Evolutionary conservation across 1,284 basidiomycete genomes (phyloP).

Genomic region (Somion occarium): DNA sequence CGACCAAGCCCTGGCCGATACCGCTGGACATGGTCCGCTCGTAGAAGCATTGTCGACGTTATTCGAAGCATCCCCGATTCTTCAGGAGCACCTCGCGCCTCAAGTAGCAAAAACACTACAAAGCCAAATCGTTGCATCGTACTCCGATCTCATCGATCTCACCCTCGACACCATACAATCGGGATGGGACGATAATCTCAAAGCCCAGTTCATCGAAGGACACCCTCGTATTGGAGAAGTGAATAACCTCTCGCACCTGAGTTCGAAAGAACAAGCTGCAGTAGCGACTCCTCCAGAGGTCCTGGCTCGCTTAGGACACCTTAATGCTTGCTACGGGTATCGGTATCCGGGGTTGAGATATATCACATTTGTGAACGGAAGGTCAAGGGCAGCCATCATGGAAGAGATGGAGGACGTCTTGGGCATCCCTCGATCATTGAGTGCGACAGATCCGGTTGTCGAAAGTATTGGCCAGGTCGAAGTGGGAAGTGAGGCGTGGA

Average conservation of each 20-base stretch:
- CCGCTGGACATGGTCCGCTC: conserved; percentile 25
- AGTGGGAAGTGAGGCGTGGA: conserved; percentile 33
- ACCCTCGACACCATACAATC: conserved; percentile 45
- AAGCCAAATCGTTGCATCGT: conserved; percentile 31
- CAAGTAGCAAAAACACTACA: conserved; percentile 37
- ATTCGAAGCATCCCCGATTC: conserved; percentile 68
- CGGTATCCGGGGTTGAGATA: conserved; percentile 75
- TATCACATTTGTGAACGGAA: conserved; percentile 89
- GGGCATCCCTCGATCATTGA: conserved; percentile 44
- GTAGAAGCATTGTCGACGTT: conserved; percentile 46
- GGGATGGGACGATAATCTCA: conserved; percentile 51
- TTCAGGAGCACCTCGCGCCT: conserved; percentile 54
- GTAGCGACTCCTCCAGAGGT: conserved; percentile 60
- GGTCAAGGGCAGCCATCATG: conserved; percentile 66
- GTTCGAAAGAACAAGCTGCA: conserved; percentile 73
- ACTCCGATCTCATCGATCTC: conserved; percentile 57
- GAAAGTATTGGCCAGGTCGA: conserved; percentile 36
- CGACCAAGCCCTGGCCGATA: conserved; percentile 24
- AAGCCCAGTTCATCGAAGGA: conserved; percentile 70
- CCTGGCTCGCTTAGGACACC: conserved; percentile 52
- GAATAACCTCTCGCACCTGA: conserved; percentile 65
- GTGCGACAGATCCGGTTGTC: conserved; percentile 35
- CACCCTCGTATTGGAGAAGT: conserved; percentile 89
- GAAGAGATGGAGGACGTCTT: conserved; percentile 75
- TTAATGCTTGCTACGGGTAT: conserved; percentile 76